Percentiles rank a stretch among this genome's conserved stretches.
Evolutionary conservation across 805 yeast species (phyloP).

Genomic region (Lipomyces anomalus): DNA sequence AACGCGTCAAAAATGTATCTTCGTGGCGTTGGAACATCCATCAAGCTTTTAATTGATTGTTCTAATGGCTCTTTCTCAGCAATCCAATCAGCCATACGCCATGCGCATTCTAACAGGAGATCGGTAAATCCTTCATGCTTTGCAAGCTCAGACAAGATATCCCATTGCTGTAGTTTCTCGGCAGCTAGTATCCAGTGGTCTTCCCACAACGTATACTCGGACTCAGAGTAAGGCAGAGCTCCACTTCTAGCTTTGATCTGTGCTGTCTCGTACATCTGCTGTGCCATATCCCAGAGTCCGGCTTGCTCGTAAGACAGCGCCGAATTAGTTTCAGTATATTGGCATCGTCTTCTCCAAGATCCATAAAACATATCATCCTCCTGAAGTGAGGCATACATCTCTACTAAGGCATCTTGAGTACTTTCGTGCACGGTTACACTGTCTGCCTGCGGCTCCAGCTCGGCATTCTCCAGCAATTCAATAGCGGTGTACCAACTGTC

Average conservation of each 20-base stretch:
- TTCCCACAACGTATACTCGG: conserved; percentile 95
- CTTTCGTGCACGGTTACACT: conserved; percentile 74
- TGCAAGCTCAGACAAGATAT: conserved; percentile 88
- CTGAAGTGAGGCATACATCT: conserved; percentile 78
- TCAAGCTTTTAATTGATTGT: conserved; percentile 87
- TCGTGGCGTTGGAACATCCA: conserved; percentile 98
- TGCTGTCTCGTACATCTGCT: conserved; percentile 89
- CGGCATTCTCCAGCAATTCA: conserved; percentile 70
- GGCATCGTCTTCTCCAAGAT: conserved; percentile 93
- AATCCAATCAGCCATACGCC: conserved; percentile 99
- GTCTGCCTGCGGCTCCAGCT: conserved; percentile 53
- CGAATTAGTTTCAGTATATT: conserved; percentile 85
- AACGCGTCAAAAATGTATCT: conserved; percentile 94
- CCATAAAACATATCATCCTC: conserved; percentile 98
- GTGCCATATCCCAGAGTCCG: conserved; percentile 92
- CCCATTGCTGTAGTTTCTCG: conserved; percentile 97
- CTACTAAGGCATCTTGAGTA: conserved; percentile 83
- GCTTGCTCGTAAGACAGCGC: conserved; percentile 93
- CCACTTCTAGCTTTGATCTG: conserved; percentile 96
- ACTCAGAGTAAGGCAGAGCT: conserved; percentile 87
- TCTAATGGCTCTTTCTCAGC: conserved; percentile 91
- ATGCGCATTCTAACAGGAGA: conserved; percentile 91
- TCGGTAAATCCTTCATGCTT: conserved; percentile 98
- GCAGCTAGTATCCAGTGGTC: conserved; percentile 98
- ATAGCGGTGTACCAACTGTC: conserved; percentile 90